Conservation (phyloP, 2,329 filamentous ascomycete genomes). For the Diaporthe sp. region DNA sequence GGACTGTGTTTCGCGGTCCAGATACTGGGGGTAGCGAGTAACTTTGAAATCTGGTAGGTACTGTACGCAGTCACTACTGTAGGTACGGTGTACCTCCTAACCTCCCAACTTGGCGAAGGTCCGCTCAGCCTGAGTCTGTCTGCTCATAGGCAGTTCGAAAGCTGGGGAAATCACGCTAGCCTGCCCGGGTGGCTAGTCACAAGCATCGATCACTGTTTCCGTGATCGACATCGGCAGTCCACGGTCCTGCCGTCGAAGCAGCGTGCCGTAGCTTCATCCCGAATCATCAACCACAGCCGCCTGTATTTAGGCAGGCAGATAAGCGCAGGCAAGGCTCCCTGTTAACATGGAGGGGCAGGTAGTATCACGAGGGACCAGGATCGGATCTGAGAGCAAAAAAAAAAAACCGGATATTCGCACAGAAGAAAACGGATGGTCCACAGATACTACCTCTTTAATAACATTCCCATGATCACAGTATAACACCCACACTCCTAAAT, state of each 20-base stretch:
- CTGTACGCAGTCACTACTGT: background rate
- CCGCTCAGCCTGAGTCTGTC: constrained; percentile 1
- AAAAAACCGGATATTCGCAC: no score
- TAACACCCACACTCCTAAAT: no score
- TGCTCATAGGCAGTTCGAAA: constrained; percentile 14
- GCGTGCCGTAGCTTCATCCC: background rate
- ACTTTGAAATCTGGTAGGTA: background rate
- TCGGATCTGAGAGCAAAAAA: background rate
- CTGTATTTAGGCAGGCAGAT: background rate
- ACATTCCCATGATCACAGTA: no score
- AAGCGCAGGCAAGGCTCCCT: background rate
- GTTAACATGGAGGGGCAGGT: background rate
- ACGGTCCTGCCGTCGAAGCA: background rate
- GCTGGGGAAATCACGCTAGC: constrained; percentile 31
- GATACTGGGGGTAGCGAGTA: background rate
- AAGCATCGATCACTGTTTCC: constrained; percentile 8
- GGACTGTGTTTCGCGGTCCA: background rate
- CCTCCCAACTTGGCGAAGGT: constrained; percentile 2
- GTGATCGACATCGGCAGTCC: constrained; percentile 2
- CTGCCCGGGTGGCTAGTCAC: constrained; percentile 18
- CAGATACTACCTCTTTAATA: no score
- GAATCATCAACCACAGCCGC: background rate
- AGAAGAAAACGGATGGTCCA: no score
- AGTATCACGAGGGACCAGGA: background rate
- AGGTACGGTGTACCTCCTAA: background rate